Percentiles rank a stretch among this genome's conserved stretches.
Evolutionary conservation across 768 basidiomycete species (phyloP).

Genomic region (Tylopilus balloui): DNA sequence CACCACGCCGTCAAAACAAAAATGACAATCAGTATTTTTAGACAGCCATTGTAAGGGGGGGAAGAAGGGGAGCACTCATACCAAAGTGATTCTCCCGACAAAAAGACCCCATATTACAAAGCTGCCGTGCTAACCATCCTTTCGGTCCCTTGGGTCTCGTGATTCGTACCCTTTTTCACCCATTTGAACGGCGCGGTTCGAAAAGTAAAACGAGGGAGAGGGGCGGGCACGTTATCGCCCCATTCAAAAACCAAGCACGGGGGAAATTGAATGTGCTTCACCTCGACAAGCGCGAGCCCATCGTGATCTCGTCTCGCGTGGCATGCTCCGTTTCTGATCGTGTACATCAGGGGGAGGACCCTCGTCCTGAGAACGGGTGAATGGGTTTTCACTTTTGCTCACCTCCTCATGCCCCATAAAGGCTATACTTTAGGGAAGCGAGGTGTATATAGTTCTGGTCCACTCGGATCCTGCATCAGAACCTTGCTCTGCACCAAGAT

Average conservation of each 20-base stretch:
- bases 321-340: not conserved
- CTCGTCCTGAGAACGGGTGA: slow-evolving; percentile 14
- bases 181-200: too few species aligned
- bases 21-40: not conserved
- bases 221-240: too few species aligned
- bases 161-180: slow-evolving; percentile 5
- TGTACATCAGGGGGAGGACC: slow-evolving; percentile 4
- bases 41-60: not conserved
- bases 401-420: too few species aligned
- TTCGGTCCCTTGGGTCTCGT: not conserved
- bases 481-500: slow-evolving; percentile 11
- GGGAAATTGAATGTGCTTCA: not conserved
- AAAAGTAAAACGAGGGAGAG: not conserved
- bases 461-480: slow-evolving; percentile 21
- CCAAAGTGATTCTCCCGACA: not conserved
- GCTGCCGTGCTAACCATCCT: not conserved
- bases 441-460: slow-evolving; percentile 4
- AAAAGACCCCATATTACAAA: not conserved
- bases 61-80: not conserved
- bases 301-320: slow-evolving; percentile 1
- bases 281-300: not conserved
- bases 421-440: slow-evolving; percentile 5
- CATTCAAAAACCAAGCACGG: too few species aligned
- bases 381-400: too few species aligned
- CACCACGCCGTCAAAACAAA: not conserved